Percentiles rank a stretch among this genome's conserved stretches.
These are phyloP conservation scores for Boletus sp. DNA, from an alignment of 768 basidiomycete genomes.

Conservation along the genomic window DNA sequence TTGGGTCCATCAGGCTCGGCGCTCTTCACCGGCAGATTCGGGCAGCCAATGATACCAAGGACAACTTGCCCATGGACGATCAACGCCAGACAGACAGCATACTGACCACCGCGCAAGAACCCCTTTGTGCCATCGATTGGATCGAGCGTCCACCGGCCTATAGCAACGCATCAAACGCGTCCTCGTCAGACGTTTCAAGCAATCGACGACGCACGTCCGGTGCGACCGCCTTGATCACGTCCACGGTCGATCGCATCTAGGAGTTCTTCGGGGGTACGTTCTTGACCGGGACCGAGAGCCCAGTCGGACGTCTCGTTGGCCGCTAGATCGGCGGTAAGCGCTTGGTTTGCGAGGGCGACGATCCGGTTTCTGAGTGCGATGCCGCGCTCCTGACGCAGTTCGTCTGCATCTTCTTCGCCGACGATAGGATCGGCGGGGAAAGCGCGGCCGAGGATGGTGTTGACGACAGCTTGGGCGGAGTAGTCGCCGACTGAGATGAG, in stretches of 20 bases:
- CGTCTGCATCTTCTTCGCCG: slow-evolving; percentile 90
- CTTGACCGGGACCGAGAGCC: slow-evolving; percentile 65
- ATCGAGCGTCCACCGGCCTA: slow-evolving; percentile 85
- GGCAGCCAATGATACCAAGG: slow-evolving; percentile 88
- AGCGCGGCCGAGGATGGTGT: slow-evolving; percentile 65
- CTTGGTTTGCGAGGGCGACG: slow-evolving; percentile 77
- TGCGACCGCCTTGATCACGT: slow-evolving; percentile 62
- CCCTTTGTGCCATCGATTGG: slow-evolving; percentile 95
- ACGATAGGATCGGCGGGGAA: slow-evolving; percentile 89
- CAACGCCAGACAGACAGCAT: slow-evolving; percentile 86
- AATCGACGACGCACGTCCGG: slow-evolving; percentile 56
- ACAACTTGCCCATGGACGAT: slow-evolving; percentile 75
- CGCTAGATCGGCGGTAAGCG: slow-evolving; percentile 58
- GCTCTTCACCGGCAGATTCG: slow-evolving; percentile 71
- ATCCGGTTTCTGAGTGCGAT: slow-evolving; percentile 58
- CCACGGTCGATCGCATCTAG: slow-evolving; percentile 87
- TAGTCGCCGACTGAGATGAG: slow-evolving; percentile 90
- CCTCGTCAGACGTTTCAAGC: no score
- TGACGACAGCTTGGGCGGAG: slow-evolving; percentile 89
- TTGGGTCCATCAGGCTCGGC: slow-evolving; percentile 52
- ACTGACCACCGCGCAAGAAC: slow-evolving; percentile 89
- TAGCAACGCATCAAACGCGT: neutral
- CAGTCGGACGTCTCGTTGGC: slow-evolving; percentile 60
- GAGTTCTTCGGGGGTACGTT: slow-evolving; percentile 54
- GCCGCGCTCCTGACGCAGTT: slow-evolving; percentile 54